These are phyloP conservation scores for Scolecobasidium constrictum DNA, from an alignment of 2,329 filamentous ascomycete genomes.

Conservation along the genomic window DNA sequence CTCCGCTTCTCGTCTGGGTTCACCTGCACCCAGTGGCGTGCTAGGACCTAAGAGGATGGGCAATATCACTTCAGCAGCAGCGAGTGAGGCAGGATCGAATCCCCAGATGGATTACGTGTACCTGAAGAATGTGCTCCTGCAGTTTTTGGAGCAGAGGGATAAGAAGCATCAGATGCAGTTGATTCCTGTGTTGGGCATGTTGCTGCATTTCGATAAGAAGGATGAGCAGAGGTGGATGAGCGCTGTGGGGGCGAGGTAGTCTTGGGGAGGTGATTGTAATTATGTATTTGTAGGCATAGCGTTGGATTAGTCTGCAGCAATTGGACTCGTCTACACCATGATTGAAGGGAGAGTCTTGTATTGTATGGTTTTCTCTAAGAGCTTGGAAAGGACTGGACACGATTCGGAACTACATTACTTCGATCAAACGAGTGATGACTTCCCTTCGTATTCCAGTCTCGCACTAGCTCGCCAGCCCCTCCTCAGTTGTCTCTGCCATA, in stretches of 20 bases:
- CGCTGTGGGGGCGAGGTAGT: slow-evolving; percentile 48
- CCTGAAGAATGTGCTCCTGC: slow-evolving; percentile 69
- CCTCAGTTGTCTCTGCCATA: no score
- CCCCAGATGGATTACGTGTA: slow-evolving; percentile 50
- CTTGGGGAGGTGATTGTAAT: no score
- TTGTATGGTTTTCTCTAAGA: no score
- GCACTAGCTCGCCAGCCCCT: no score
- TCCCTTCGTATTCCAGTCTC: no score
- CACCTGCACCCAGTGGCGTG: slow-evolving; percentile 29
- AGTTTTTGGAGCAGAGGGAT: slow-evolving; percentile 74
- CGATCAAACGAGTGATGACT: no score
- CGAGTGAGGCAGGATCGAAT: slow-evolving; percentile 9
- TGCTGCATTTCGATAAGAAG: slow-evolving; percentile 67
- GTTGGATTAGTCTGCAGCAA: no score
- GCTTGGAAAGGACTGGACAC: no score
- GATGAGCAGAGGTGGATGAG: slow-evolving; percentile 84
- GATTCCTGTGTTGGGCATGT: slow-evolving; percentile 65
- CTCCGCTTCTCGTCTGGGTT: slow-evolving; percentile 31
- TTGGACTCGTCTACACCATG: no score
- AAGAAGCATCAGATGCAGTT: slow-evolving; percentile 64
- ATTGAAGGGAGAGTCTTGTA: no score
- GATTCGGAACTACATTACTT: no score
- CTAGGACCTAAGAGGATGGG: slow-evolving; percentile 18
- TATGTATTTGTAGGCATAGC: no score
- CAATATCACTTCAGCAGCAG: slow-evolving; percentile 17